Conservation (phyloP, 441 rosid genomes). For the Dalechampia spathulata region DNA sequence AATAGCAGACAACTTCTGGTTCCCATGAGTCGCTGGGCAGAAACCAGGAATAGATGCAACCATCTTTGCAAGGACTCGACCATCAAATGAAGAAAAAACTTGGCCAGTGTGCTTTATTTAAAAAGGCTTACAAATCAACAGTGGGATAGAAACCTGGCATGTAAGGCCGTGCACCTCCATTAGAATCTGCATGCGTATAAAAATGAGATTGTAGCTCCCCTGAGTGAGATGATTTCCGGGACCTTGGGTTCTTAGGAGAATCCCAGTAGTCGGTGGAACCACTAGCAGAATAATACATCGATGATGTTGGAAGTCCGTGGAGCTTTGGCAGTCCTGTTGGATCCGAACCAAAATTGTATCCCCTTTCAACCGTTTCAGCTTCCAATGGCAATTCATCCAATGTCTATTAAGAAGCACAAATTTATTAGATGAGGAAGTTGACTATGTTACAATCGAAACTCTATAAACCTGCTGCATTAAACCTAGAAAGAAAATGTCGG, state of each 20-base stretch:
- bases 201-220: slow-evolving; percentile 53
- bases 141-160: slow-evolving; percentile 42
- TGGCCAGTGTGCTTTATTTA: slow-evolving; percentile 3
- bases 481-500: too few relatives aligned
- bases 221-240: slow-evolving; percentile 56
- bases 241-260: slow-evolving; percentile 44
- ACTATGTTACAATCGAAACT: too few relatives aligned
- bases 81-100: slow-evolving; percentile 14
- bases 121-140: slow-evolving; percentile 21
- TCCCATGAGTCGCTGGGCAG: background rate
- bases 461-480: too few relatives aligned
- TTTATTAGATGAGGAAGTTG: background rate
- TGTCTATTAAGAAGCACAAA: slow-evolving; percentile 40
- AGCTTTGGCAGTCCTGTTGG: slow-evolving; percentile 70
- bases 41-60: too few relatives aligned
- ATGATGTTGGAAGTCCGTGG: slow-evolving; percentile 65
- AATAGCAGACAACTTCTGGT: slow-evolving; percentile 7
- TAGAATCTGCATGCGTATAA: slow-evolving; percentile 38
- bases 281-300: slow-evolving; percentile 43
- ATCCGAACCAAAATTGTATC: slow-evolving; percentile 58
- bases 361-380: slow-evolving; percentile 88
- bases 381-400: slow-evolving; percentile 95
- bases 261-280: slow-evolving; percentile 38
- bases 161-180: slow-evolving; percentile 40
- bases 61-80: slow-evolving; percentile 12